Base-by-base conservation (phyloP, 768 basidiomycete genomes). In the Suillus bovinus region DNA sequence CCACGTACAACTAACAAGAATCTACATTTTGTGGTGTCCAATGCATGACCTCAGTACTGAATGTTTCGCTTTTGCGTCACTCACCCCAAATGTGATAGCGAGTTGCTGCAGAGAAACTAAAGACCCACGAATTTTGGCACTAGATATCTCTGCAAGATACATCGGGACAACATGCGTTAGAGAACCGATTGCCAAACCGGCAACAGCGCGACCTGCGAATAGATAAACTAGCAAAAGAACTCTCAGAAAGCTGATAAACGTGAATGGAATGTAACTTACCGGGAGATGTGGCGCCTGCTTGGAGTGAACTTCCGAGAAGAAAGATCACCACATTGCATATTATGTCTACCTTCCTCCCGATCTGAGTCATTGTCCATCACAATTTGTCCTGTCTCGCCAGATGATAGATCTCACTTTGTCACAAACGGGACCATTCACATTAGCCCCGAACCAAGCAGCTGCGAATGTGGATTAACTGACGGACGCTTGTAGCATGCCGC, bases 91-190 rank as follows among this genome's bases (percentile, higher is more conserved):
- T 39, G 75, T 77, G 17, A 78, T 77, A 33, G 73, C 62, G 5
- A 78, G 67, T 55, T 78, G 77, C 39, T 77, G 75, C 24, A 78
- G 64, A 20, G 77, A 67, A 41, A 78, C 77, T 38, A 78, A 58
- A 7, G 76, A 76, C 38, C 77, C 77, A 52, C 77, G 75, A 38
- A 78, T 62, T 24, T 78, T 78, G 11, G 74, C 70, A 24, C 72
- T 78, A 2, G 77, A 77, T 33, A 78, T 78, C 66, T 78, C 77
- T 44, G 76, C 77, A 59, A 77, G 61, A 56, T 78, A 78, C 68
- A 77, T 77, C 14, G 68, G 70, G 27, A 75, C 59, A 46, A 69
- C 68, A 20, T 68, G 68, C 11, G 70, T 70, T 57, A 70, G 42
- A 36, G 66, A 66, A 41, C 71, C 68, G 3, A 69, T 66, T 7